Evolutionary conservation across 495 filamentous ascomycete genomes (phyloP).

Genomic region (Cryomyces antarcticus): DNA sequence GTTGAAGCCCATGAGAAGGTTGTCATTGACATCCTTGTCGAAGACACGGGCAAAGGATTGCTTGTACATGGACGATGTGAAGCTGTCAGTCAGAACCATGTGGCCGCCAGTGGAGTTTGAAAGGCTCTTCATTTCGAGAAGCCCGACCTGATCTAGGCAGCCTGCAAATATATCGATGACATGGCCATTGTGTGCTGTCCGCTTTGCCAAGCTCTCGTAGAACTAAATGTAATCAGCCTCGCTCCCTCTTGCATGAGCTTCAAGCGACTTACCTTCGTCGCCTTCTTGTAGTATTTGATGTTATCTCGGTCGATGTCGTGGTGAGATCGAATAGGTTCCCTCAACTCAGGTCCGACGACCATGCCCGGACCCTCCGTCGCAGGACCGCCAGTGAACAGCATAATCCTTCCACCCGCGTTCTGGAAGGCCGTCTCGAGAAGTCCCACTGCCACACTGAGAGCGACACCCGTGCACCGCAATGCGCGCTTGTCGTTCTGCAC

Average conservation of each 20-base stretch:
- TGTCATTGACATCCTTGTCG: constrained; percentile 87
- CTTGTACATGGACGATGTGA: constrained; percentile 99
- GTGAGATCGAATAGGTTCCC: constrained; percentile 94
- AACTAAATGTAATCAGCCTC: constrained; percentile 38
- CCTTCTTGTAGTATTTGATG: constrained; percentile 99
- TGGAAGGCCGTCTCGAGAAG: constrained; percentile 87
- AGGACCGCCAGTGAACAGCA: constrained; percentile 91
- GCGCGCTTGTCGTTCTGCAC: constrained; percentile 86
- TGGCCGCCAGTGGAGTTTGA: constrained; percentile 93
- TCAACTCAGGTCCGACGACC: constrained; percentile 92
- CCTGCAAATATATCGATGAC: constrained; percentile 96
- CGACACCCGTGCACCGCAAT: constrained; percentile 87
- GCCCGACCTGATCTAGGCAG: constrained; percentile 92
- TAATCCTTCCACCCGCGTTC: constrained; percentile 84
- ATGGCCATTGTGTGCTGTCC: constrained; percentile 90
- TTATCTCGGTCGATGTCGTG: constrained; percentile 98
- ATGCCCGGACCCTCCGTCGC: constrained; percentile 92
- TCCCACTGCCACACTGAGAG: constrained; percentile 83
- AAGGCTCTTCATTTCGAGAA: constrained; percentile 97
- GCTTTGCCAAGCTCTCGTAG: constrained; percentile 91
- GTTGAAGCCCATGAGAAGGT: constrained; percentile 96
- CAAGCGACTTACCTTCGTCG: constrained; percentile 52
- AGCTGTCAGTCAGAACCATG: constrained; percentile 97
- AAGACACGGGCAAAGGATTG: constrained; percentile 96
- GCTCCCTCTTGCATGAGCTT: not conserved